Conservation (phyloP, 805 yeast species). For the Saturnispora zaruensis region DNA sequence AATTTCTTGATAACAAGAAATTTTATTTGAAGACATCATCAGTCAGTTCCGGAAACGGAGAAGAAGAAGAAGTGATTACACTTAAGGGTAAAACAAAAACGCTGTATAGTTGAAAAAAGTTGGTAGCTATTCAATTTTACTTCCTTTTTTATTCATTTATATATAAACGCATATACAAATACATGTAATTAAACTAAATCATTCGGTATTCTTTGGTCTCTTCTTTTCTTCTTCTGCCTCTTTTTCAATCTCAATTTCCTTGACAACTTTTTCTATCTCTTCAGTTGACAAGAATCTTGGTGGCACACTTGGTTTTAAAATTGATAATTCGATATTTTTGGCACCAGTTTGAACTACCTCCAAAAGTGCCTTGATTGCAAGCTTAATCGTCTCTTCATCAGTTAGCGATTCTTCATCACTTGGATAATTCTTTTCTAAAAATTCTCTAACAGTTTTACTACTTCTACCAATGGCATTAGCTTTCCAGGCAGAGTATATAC, state of each 20-base stretch:
- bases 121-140: neutral
- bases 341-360: slow-evolving; percentile 99
- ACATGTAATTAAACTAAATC: slow-evolving; percentile 2
- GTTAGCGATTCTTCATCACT: slow-evolving; percentile 27
- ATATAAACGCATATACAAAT: neutral
- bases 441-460: slow-evolving; percentile 90
- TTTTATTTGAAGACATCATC: slow-evolving; percentile 24
- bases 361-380: slow-evolving; percentile 77
- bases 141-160: neutral
- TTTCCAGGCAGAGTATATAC: slow-evolving; percentile 95
- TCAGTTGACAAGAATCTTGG: slow-evolving; percentile 57
- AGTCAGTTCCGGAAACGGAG: slow-evolving; percentile 7
- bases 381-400: slow-evolving; percentile 64
- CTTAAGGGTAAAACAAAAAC: slow-evolving; percentile 25
- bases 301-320: slow-evolving; percentile 62
- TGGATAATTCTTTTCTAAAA: slow-evolving; percentile 78
- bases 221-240: slow-evolving; percentile 73
- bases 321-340: slow-evolving; percentile 86
- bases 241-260: slow-evolving; percentile 81
- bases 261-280: slow-evolving; percentile 65
- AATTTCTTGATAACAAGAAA: slow-evolving; percentile 12
- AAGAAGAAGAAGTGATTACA: slow-evolving; percentile 19
- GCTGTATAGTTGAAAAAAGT: slow-evolving; percentile 1
- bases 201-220: slow-evolving; percentile 33
- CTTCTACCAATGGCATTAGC: slow-evolving; percentile 96